Evolutionary conservation across 1,139 yeast genomes (phyloP).

Genomic region (Yamadazyma sp.): DNA sequence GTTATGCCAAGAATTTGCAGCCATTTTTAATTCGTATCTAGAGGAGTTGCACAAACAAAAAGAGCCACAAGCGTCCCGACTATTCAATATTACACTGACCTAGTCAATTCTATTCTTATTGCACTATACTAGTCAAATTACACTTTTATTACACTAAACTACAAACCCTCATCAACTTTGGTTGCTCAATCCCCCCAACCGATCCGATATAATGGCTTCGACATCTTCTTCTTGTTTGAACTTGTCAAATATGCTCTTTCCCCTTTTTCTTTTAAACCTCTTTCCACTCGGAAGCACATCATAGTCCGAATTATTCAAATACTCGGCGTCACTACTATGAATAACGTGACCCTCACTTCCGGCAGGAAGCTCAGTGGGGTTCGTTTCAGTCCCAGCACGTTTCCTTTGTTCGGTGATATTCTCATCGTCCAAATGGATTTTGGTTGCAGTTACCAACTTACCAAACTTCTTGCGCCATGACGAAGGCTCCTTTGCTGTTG

Average conservation of each 20-base stretch:
- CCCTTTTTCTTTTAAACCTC: slow-evolving; percentile 42
- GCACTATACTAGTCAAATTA: no score
- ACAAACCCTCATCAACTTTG: no score
- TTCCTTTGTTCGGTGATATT: slow-evolving; percentile 40
- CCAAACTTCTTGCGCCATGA: slow-evolving; percentile 13
- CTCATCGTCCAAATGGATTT: slow-evolving; percentile 11
- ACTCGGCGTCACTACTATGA: slow-evolving; percentile 19
- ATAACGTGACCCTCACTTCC: slow-evolving; percentile 46
- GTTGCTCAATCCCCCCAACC: slow-evolving; percentile 21
- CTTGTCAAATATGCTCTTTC: slow-evolving; percentile 24
- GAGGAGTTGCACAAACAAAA: no score
- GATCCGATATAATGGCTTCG: slow-evolving; percentile 56
- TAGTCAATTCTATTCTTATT: no score
- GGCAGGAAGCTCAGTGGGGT: slow-evolving; percentile 48
- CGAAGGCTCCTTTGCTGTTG: slow-evolving; percentile 49
- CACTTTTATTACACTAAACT: no score
- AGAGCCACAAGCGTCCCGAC: no score
- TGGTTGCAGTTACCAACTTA: slow-evolving; percentile 5
- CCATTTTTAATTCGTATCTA: no score
- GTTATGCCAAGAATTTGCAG: no score
- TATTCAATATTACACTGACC: no score
- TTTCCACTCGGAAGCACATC: slow-evolving; percentile 75
- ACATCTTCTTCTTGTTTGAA: slow-evolving; percentile 46
- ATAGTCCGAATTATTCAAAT: slow-evolving; percentile 23
- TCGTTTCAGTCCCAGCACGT: slow-evolving; percentile 51